Base-by-base conservation (phyloP, 73 alveolate species). In the Stentor coeruleus region DNA sequence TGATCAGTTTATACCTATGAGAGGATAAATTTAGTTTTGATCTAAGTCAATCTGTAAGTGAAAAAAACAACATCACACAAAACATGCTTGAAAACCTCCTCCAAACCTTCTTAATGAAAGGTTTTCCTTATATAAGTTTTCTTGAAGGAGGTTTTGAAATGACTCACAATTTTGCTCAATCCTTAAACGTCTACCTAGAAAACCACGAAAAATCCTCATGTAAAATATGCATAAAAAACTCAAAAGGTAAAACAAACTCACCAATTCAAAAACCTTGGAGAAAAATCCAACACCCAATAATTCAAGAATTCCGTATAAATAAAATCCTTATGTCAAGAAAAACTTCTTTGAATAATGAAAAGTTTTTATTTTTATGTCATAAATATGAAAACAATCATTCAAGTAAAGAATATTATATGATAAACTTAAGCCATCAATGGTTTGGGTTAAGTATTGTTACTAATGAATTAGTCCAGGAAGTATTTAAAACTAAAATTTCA, bases 71-170 rank as follows among this genome's bases (percentile, higher is more conserved):
- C 33, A 66, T 66, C 79, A 40, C 14, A 1, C 79, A 66, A 66
- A 66, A 66, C 79, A 66, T 66, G 79, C n/a, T 31, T 11, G 79
- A 66, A 66, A 66, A 66, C 37, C 37, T 66, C 11, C 39, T 66
- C 0, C 79, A 66, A 33, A 40, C 39, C 2, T 66, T 66, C 33
- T 66, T 66, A 66, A 66, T 66, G 79, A 66, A 66, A 66, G 79
- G 79, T 1, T 66, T 66, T 66, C 41, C 79, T 11, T 66, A 26
- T 66, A 66, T 66, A 20, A 66, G 79, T 31, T 20, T 66, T 14
- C 40, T 66, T 0, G 42, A 66, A 20, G 79, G 79, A 0, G 79
- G 79, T 11, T 66, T 66, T 31, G n/a, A 20, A 15, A 66, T 28
- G 33, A 11, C n/a, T 40, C 79, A 66, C 41, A 33, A 66, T 66